These are phyloP conservation scores for Stephania japonica DNA, from an alignment of 164 flowering plant genomes.

Conservation along the genomic window DNA sequence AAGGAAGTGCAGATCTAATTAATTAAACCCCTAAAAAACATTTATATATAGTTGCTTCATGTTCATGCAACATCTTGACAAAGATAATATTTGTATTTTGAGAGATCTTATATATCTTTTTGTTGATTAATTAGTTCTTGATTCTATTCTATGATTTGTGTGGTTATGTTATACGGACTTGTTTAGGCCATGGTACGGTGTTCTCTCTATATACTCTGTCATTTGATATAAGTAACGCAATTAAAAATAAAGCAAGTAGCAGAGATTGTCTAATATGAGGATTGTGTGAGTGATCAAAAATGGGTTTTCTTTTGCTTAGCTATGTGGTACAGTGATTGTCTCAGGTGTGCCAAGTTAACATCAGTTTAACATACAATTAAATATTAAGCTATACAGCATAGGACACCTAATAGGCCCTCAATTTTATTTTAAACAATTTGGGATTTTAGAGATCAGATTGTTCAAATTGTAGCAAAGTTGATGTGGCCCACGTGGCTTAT, in stretches of 20 bases:
- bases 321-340: neutral
- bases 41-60: too few species aligned
- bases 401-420: neutral
- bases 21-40: too few species aligned
- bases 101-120: too few species aligned
- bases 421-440: neutral
- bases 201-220: neutral
- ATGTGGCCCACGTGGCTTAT: conserved; percentile 6
- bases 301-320: neutral
- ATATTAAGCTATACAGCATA: neutral
- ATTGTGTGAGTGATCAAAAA: neutral
- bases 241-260: neutral
- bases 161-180: neutral
- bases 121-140: neutral
- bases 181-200: neutral
- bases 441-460: neutral
- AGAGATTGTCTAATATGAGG: neutral
- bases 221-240: too few species aligned
- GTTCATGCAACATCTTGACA: too few species aligned
- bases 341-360: neutral
- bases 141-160: neutral
- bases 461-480: neutral
- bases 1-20: too few species aligned
- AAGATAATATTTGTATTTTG: too few species aligned
- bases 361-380: too few species aligned